Evolutionary conservation across 2,329 filamentous ascomycete genomes (phyloP).

Genomic region (Coleophoma cylindrospora): DNA sequence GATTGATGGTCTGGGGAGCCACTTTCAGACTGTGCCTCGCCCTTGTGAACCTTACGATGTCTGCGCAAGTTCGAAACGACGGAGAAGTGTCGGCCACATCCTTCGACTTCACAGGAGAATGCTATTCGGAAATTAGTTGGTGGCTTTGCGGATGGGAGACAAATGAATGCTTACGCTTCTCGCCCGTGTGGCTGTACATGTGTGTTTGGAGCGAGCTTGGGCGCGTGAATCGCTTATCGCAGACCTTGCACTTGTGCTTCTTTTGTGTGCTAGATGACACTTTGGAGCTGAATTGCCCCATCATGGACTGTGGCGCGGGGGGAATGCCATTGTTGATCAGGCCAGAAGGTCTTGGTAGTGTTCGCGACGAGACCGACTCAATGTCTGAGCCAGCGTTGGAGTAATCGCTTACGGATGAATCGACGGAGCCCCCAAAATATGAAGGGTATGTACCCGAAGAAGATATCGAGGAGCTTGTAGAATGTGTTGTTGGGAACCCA

Average conservation of each 20-base stretch:
- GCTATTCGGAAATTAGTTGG: conserved; percentile 45
- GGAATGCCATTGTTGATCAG: conserved; percentile 59
- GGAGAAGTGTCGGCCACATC: conserved; percentile 92
- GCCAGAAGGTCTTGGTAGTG: conserved; percentile 73
- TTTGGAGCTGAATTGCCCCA: conserved; percentile 97
- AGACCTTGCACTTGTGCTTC: conserved; percentile 99
- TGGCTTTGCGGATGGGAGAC: not conserved
- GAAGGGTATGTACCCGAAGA: conserved; percentile 73
- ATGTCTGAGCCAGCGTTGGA: conserved; percentile 86
- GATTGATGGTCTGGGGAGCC: conserved; percentile 57
- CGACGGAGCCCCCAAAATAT: conserved; percentile 82
- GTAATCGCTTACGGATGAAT: conserved; percentile 86
- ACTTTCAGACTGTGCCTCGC: conserved; percentile 59
- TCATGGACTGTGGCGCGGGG: conserved; percentile 92
- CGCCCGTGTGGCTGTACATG: conserved; percentile 97
- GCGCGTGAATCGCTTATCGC: conserved; percentile 93
- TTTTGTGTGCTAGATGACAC: conserved; percentile 93
- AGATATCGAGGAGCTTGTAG: conserved; percentile 85
- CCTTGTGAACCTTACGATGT: conserved; percentile 94
- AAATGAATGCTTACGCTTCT: conserved; percentile 71
- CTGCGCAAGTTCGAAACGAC: conserved; percentile 93
- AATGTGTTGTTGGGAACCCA: conserved; percentile 82
- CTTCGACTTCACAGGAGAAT: conserved; percentile 90
- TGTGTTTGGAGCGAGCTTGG: conserved; percentile 94
- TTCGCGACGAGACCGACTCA: conserved; percentile 72